Evolutionary conservation across 306 rosid species (phyloP).

Genomic region (Gastrolobium bilobum): DNA sequence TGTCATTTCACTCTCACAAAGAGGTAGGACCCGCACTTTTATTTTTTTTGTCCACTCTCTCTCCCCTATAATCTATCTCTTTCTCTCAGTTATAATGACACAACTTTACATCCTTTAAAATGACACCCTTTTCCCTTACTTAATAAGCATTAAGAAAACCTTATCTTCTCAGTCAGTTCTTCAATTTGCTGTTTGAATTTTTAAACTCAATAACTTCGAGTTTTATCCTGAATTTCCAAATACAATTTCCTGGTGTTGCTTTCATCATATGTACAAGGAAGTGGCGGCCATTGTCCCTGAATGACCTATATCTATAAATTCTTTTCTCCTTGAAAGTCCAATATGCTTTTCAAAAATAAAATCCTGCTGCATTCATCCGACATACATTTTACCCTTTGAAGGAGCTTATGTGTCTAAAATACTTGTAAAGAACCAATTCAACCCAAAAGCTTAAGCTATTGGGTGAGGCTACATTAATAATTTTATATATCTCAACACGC

Average conservation of each 20-base stretch:
- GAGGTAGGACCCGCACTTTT: no score
- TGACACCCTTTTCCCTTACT: no score
- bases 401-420: slow-evolving; percentile 39
- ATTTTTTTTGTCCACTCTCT: no score
- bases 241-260: slow-evolving; percentile 26
- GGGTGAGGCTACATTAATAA: no score
- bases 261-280: slow-evolving; percentile 9
- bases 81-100: no score
- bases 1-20: no score
- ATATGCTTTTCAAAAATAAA: not conserved
- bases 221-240: slow-evolving; percentile 30
- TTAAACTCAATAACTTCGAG: slow-evolving; percentile 4
- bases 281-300: slow-evolving; percentile 1
- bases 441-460: no score
- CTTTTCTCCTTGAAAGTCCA: not conserved
- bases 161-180: not conserved
- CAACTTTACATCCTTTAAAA: no score
- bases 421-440: no score
- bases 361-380: not conserved
- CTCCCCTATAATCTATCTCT: no score
- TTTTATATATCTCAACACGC: no score
- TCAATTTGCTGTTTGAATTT: slow-evolving; percentile 20
- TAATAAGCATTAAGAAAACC: not conserved
- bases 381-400: slow-evolving; percentile 26
- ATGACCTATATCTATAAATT: not conserved